These are phyloP conservation scores for Starmera stellimalicola DNA, from an alignment of 1,139 yeast genomes.

Conservation along the genomic window DNA sequence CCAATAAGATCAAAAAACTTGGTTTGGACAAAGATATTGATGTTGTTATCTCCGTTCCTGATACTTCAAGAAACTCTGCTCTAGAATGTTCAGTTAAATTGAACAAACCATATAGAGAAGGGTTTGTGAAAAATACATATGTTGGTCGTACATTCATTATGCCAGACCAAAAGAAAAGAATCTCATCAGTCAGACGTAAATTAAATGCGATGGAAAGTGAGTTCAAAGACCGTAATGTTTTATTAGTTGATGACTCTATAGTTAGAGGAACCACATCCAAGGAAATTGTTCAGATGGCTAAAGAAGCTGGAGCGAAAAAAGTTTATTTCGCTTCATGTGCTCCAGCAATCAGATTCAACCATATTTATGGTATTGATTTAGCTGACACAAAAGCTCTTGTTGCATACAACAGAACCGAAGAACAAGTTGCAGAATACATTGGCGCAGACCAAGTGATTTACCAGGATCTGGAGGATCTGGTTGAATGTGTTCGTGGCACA, in stretches of 20 bases:
- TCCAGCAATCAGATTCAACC: constrained; percentile 92
- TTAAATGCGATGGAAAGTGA: constrained; percentile 95
- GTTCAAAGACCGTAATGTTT: constrained; percentile 76
- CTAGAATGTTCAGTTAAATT: constrained; percentile 81
- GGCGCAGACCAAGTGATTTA: constrained; percentile 91
- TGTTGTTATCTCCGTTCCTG: constrained; percentile 97
- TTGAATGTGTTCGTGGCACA: constrained; percentile 61
- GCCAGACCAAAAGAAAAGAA: constrained; percentile 96
- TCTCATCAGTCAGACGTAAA: constrained; percentile 88
- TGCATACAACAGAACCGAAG: constrained; percentile 69
- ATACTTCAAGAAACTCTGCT: constrained; percentile 92
- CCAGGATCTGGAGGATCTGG: constrained; percentile 74
- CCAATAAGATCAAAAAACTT: constrained; percentile 49
- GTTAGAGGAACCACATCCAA: constrained; percentile 96
- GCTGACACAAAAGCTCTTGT: constrained; percentile 94
- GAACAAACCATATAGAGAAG: constrained; percentile 85
- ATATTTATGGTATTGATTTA: constrained; percentile 92
- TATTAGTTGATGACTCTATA: constrained; percentile 92
- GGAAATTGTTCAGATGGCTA: constrained; percentile 95
- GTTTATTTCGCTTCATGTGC: constrained; percentile 97
- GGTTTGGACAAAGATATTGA: constrained; percentile 57
- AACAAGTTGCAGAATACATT: constrained; percentile 65
- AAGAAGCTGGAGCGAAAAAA: constrained; percentile 91
- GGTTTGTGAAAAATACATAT: constrained; percentile 91
- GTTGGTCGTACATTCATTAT: constrained; percentile 96